Evolutionary conservation across 495 filamentous ascomycete genomes (phyloP).

Genomic region (Penicillium robsamsonii): DNA sequence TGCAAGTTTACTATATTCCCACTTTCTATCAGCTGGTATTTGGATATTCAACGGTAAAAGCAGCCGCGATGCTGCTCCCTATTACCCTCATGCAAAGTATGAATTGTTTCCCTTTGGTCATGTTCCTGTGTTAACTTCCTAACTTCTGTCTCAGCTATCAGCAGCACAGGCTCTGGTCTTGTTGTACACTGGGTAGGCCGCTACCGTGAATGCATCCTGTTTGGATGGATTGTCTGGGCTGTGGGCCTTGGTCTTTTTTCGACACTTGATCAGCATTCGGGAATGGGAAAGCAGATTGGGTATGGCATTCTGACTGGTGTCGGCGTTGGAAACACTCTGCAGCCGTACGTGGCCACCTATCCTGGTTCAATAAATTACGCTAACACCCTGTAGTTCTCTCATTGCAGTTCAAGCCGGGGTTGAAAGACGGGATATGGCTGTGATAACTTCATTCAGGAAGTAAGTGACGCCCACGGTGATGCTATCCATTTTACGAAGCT

Average conservation of each 20-base stretch:
- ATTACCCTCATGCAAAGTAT: slow-evolving; percentile 52
- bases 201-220: slow-evolving; percentile 51
- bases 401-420: slow-evolving; percentile 55
- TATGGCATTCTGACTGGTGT: slow-evolving; percentile 52
- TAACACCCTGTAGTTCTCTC: slow-evolving; percentile 29
- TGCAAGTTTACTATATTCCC: slow-evolving; percentile 56
- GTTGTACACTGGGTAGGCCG: slow-evolving; percentile 53
- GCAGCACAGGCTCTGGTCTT: slow-evolving; percentile 52
- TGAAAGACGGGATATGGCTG: slow-evolving; percentile 52
- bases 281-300: slow-evolving; percentile 53
- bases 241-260: slow-evolving; percentile 54
- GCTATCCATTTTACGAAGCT: slow-evolving; percentile 2
- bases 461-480: slow-evolving; percentile 22
- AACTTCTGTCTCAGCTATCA: slow-evolving; percentile 30
- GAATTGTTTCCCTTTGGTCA: slow-evolving; percentile 3
- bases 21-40: slow-evolving; percentile 56
- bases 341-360: slow-evolving; percentile 37
- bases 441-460: slow-evolving; percentile 55
- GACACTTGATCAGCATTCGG: slow-evolving; percentile 47
- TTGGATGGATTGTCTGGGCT: slow-evolving; percentile 54
- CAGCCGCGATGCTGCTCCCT: slow-evolving; percentile 53
- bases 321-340: slow-evolving; percentile 53
- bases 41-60: slow-evolving; percentile 48
- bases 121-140: background rate
- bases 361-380: background rate